Evolutionary conservation across 2,329 filamentous ascomycete genomes (phyloP).

Genomic region (Elsinoe ampelina): DNA sequence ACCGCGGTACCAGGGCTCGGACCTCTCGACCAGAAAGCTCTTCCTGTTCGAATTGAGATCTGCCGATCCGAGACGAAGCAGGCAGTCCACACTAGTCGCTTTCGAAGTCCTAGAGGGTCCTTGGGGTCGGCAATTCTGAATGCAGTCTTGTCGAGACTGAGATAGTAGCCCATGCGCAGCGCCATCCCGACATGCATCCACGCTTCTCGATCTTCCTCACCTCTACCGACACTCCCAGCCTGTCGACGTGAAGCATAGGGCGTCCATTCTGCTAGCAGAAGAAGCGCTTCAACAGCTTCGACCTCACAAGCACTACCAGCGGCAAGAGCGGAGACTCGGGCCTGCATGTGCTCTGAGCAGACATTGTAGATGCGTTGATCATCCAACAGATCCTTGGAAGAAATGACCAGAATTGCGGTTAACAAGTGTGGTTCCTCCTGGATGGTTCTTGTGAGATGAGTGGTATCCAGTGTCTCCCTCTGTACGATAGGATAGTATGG

Average conservation of each 20-base stretch:
- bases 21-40: conserved; percentile 65
- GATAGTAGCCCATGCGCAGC: conserved; percentile 59
- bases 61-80: conserved; percentile 60
- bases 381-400: conserved; percentile 59
- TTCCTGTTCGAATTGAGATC: conserved; percentile 61
- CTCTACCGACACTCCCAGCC: conserved; percentile 56
- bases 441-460: conserved; percentile 47
- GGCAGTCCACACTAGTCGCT: conserved; percentile 58
- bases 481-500: conserved; percentile 62
- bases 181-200: conserved; percentile 72
- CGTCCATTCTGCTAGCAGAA: conserved; percentile 65
- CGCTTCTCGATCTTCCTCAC: conserved; percentile 63
- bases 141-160: conserved; percentile 59
- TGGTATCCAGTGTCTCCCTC: conserved; percentile 47
- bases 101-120: conserved; percentile 51
- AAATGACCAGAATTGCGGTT: conserved; percentile 61
- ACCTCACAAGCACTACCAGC: conserved; percentile 59
- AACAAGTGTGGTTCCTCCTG: conserved; percentile 56
- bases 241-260: conserved; percentile 54
- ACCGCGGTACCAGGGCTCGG: conserved; percentile 58
- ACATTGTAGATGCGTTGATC: conserved; percentile 55
- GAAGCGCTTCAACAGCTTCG: conserved; percentile 60
- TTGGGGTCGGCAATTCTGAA: conserved; percentile 54
- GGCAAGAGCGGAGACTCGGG: conserved; percentile 56
- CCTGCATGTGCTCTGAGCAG: conserved; percentile 62